These are phyloP conservation scores for Penicillium sumatraense DNA, from an alignment of 2,329 filamentous ascomycete genomes.

Conservation along the genomic window DNA sequence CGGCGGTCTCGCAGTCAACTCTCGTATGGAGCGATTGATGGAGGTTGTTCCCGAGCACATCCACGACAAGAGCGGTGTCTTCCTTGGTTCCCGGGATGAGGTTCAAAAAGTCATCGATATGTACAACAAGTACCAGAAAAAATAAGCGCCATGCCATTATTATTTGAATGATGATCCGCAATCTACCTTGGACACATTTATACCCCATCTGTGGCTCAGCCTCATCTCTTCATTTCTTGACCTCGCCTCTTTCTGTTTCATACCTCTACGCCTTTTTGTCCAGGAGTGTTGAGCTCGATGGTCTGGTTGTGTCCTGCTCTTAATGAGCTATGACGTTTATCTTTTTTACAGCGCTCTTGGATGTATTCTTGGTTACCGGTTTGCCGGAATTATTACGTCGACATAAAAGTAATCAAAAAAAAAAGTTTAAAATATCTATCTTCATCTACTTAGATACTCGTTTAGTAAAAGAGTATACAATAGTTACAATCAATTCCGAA, in stretches of 20 bases:
- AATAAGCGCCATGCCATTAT: slow-evolving; percentile 29
- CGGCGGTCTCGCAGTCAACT: slow-evolving; percentile 89
- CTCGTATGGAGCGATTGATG: slow-evolving; percentile 88
- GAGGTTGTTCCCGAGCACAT: slow-evolving; percentile 88
- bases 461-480: background rate
- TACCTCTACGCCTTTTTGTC: slow-evolving; percentile 9
- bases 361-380: slow-evolving; percentile 9
- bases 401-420: slow-evolving; percentile 6
- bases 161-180: slow-evolving; percentile 1
- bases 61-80: slow-evolving; percentile 94
- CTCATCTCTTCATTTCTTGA: slow-evolving; percentile 2
- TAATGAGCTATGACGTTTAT: slow-evolving; percentile 7
- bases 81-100: slow-evolving; percentile 92
- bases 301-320: slow-evolving; percentile 3
- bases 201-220: slow-evolving; percentile 7
- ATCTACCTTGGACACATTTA: slow-evolving; percentile 10
- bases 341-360: slow-evolving; percentile 9
- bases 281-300: slow-evolving; percentile 13
- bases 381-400: slow-evolving; percentile 4
- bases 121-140: slow-evolving; percentile 60
- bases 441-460: background rate
- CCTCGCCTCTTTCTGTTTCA: slow-evolving; percentile 1
- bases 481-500: background rate
- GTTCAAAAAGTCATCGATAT: slow-evolving; percentile 91
- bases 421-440: slow-evolving; percentile 12